Conservation (phyloP, 1,284 basidiomycete species). For the Trichosporon coremiiforme region DNA sequence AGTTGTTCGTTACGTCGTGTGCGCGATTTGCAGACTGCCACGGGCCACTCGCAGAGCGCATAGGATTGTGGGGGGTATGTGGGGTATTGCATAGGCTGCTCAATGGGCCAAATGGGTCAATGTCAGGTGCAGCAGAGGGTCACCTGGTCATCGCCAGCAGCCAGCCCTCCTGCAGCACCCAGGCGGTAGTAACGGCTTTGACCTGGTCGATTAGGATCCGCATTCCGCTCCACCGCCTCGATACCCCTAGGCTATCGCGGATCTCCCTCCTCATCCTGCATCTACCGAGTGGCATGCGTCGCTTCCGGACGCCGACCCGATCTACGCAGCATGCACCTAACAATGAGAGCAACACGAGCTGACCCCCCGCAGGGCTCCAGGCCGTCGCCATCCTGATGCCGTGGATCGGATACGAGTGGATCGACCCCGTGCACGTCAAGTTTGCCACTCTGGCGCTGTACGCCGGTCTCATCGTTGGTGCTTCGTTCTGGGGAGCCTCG, state of each 20-base stretch:
- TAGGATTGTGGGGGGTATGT: slow-evolving; percentile 5
- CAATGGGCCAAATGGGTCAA: no score
- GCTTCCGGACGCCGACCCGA: background rate
- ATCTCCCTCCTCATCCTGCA: background rate
- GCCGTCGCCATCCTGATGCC: slow-evolving; percentile 62
- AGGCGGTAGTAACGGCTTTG: background rate
- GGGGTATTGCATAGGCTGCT: background rate
- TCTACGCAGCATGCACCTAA: background rate
- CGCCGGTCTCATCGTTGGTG: slow-evolving; percentile 64
- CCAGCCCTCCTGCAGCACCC: background rate
- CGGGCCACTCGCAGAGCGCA: background rate
- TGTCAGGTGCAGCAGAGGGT: background rate
- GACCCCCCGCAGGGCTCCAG: slow-evolving; percentile 56
- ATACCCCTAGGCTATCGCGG: background rate
- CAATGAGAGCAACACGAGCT: slow-evolving; percentile 3
- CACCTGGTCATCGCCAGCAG: no score
- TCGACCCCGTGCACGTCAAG: slow-evolving; percentile 27
- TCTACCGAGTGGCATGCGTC: background rate
- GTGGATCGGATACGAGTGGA: slow-evolving; percentile 60
- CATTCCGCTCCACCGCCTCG: slow-evolving; percentile 4
- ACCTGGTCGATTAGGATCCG: background rate
- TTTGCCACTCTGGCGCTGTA: slow-evolving; percentile 63
- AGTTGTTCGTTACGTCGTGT: background rate
- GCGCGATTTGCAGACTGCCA: slow-evolving; percentile 4
- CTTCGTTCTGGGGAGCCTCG: slow-evolving; percentile 61